Percentiles rank a stretch among this genome's conserved stretches.
Evolutionary conservation across 1,284 basidiomycete genomes (phyloP).

Genomic region (Irpex sp.): DNA sequence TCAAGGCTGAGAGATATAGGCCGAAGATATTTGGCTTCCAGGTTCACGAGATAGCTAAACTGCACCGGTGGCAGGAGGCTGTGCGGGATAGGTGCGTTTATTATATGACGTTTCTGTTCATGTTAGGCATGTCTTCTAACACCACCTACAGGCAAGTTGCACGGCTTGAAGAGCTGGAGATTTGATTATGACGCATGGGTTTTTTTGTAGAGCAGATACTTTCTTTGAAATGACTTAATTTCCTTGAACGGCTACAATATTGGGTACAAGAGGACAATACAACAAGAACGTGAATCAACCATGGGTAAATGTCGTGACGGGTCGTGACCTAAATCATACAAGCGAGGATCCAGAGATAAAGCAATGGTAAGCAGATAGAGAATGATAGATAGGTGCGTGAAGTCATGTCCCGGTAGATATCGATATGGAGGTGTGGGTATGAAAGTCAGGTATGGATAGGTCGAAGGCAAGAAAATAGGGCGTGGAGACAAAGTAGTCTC

Average conservation of each 20-base stretch:
- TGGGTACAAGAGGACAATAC: not conserved
- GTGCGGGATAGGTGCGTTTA: slow-evolving; percentile 70
- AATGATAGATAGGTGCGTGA: not conserved
- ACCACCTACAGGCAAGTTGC: slow-evolving; percentile 6
- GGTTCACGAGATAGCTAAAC: slow-evolving; percentile 87
- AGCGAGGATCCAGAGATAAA: not conserved
- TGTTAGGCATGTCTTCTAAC: not conserved
- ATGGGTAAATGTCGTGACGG: not conserved
- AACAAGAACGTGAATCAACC: not conserved
- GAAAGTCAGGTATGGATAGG: not conserved
- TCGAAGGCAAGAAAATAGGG: no score
- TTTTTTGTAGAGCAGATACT: not conserved
- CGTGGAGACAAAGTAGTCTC: not conserved
- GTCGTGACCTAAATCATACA: not conserved
- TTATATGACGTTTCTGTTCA: not conserved
- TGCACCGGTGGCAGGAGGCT: slow-evolving; percentile 92
- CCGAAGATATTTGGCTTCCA: slow-evolving; percentile 95
- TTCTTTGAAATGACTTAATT: not conserved
- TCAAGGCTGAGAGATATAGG: slow-evolving; percentile 87
- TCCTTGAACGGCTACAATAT: not conserved
- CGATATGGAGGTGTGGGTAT: no score
- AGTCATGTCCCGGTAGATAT: no score
- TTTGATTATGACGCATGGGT: not conserved
- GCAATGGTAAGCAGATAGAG: not conserved
- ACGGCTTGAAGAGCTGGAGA: slow-evolving; percentile 11